Evolutionary conservation across 257 asterid species (phyloP), one percentile per base, ranked within the genome.

Genomic region (Solanum arcanum): DNA sequence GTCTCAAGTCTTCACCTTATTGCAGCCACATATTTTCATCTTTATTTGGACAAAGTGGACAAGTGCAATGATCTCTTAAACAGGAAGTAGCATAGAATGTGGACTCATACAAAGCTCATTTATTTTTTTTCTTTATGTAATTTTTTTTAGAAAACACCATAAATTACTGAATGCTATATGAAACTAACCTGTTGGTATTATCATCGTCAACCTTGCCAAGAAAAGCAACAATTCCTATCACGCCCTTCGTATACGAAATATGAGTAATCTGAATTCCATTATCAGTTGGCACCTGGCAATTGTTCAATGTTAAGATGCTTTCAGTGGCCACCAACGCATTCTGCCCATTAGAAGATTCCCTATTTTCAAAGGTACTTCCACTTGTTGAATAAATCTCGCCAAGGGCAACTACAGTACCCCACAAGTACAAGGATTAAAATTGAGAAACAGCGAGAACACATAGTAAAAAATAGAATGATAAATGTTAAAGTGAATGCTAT

Each of bases 311-410:
- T 82, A 92, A 70, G 88, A 95, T 94, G 46, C 84, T 87, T 75
- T 90, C 91, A 86, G 84, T 76, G 10, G 89, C 90, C 88, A 88
- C 98, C 52, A 91, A 93, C 87, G 93, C 95, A 83, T 88, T 89
- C 59, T 86, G 88, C 25, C 18, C 83, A 46, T 70, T 64, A 75
- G 89, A 64, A 82, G 56, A 86, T 49, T 89, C 89, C 87, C 49
- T 90, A 47, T 90, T 91, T 75, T 88, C 92, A 29, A 49, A 39
- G 52, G 15, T 68, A 74, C 87, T 82, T 42, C 31, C 76, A 88
- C 84, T 87, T 64, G 89, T 82, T 90, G 92, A 86, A 42, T 88
- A 91, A 89, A 88, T 89, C 90, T 93, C 94, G 66, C 95, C 96
- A 42, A 94, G 91, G 86, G 94, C 80, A 88, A 93, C 99, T 96